Base-by-base conservation (phyloP, 305 asterid genomes). In the Rubia balearica region DNA sequence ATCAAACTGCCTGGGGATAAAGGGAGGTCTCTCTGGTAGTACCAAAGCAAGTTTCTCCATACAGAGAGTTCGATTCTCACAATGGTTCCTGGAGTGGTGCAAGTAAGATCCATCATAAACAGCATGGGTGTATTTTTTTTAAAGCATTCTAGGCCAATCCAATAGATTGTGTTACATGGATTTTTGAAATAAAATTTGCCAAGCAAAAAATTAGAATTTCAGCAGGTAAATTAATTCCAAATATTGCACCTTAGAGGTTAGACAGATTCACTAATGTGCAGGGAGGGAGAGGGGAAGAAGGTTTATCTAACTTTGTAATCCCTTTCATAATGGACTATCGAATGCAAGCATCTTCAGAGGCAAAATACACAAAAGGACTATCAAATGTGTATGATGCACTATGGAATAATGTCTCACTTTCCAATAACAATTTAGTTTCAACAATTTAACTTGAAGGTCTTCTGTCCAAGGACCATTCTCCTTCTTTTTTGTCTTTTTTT, bases 21-120 rank as follows among this genome's bases (percentile, higher is more conserved):
- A 88, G 17, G 98, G 97, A 65, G 97, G 98, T 71, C 83, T 77
- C 56, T 87, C 89, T 4, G 98, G 98, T 61, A 95, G 98, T 71
- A 91, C 99, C 71, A 85, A 81, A 46, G 96, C 87, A 45, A 95
- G 98, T 77, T 95, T 95, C 77, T 88, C 98, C 90, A 84, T 79
- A 84, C 99, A 95, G 57, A 95, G 87, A 70, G 97, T 86, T 80
- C 80, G 85, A 75, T 91, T 95, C 83, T 79, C 71, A 76, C 99
- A 95, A 36, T 59, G 79, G 73, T 95, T 88, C 81, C 99, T 95
- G 88, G 73, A 81, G 56, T 42, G 78, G 72, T 74, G 60, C 24
- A 53, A 19, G 53, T 56, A 69, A 21, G 65, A 61, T 53, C 38
- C 38, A 49, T 74, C 55, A 66, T 60, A 13, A 33, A 56, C 27